Evolutionary conservation across 2,329 filamentous ascomycete genomes (phyloP), one percentile per base, ranked within the genome.

Genomic region (Zopfia rhizophila): DNA sequence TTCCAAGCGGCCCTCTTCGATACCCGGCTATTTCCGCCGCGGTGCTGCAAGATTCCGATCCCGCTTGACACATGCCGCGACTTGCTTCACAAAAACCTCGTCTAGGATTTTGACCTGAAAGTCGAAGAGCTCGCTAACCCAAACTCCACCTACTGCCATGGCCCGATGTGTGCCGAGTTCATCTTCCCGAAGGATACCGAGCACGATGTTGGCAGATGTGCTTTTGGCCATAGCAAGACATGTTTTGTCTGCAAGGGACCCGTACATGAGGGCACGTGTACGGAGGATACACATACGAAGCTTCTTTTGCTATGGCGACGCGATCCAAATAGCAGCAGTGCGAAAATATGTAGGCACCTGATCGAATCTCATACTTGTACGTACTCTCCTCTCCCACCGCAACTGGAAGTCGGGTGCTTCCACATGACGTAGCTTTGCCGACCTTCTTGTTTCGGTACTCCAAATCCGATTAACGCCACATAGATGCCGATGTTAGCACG

Each of bases 11-110:
- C 57, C 2, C 29, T 60, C 5, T 36, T n/a, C 0, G 51, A 61
- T 29, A 44, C 53, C 1, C 32, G 41, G 1, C 48, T 63, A 1
- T 68, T 68, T 24, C 65, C 60, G 3, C 60, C 59, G 0, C 55
- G 52, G 2, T 68, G 56, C 38, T 65, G 56, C 35, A 39, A 40
- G 6, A 7, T 45, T 4, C 47, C 31, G 0, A 61, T 68, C 14
- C 43, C 59, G 4, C 35, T 64, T 1, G 40, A 53, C 0, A 33
- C 36, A 0, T 58, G 53, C 36, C 38, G 41, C 12, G 19, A 22
- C 7, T 29, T 59, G 3, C 30, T 60, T 5, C 39, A 54, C 0
- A 43, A 43, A 18, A 38, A 49, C 7, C 17, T 53, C 0, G 18
- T 56, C 8, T 53, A 46, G 11, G 25, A 49, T 0, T 61, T 55